A percentile compares a stretch with the other conserved stretches of the same genome.
phyloP scores from a whole-genome alignment of 768 basidiomycete genomes.

The Rhizopogon roseolus region DNA sequence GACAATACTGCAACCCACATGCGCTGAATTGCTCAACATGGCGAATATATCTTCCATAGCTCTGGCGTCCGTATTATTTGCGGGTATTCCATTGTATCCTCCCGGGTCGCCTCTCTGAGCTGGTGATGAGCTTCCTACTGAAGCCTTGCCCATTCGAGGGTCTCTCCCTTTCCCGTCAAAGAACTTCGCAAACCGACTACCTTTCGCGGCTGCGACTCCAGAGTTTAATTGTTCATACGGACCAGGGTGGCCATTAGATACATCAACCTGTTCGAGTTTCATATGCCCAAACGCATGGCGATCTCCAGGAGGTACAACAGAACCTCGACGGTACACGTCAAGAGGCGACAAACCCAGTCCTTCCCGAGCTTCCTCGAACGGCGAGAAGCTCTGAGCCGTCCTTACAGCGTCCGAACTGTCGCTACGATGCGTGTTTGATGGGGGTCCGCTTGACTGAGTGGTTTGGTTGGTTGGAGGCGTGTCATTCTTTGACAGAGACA shows the following conservation, averaged over 20 bases:
- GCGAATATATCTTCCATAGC: constrained; percentile 79
- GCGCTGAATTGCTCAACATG: constrained; percentile 73
- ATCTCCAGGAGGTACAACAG: constrained; percentile 14
- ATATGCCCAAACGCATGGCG: constrained; percentile 14
- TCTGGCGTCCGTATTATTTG: constrained; percentile 44
- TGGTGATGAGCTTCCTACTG: constrained; percentile 38
- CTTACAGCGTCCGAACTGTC: constrained; percentile 10
- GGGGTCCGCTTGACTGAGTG: constrained; percentile 1
- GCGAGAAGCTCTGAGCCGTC: constrained; percentile 39
- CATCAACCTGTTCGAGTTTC: constrained; percentile 16
- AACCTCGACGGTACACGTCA: constrained; percentile 16
- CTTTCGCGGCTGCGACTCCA: constrained; percentile 53
- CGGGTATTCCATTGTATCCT: constrained; percentile 29
- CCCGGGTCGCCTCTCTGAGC: constrained; percentile 42
- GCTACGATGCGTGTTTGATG: neutral
- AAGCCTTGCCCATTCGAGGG: constrained; percentile 32
- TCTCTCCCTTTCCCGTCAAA: constrained; percentile 72
- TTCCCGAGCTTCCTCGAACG: constrained; percentile 46
- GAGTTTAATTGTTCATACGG: constrained; percentile 31
- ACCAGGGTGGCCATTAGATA: constrained; percentile 8
- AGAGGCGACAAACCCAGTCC: constrained; percentile 5
- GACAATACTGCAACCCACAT: constrained; percentile 40
- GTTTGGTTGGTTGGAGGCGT: constrained; percentile 1
- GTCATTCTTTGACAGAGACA: constrained; percentile 18
- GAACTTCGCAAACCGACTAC: constrained; percentile 84